Base-by-base conservation (phyloP, 192 early-diverging fungal species). In the Podila horticola region DNA sequence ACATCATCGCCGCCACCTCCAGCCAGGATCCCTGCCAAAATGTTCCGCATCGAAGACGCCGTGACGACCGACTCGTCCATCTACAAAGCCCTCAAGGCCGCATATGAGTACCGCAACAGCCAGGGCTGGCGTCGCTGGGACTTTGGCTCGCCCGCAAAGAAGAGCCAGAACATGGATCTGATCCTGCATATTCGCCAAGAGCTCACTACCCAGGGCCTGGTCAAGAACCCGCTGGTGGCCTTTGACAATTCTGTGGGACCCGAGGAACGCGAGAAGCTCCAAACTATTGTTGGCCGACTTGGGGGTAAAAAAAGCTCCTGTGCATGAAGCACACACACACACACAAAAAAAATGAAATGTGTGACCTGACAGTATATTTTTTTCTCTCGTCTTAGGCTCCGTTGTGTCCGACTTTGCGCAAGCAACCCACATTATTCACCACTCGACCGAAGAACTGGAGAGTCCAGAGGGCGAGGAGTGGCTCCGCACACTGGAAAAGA, bases 401-500 rank as follows among this genome's bases (percentile, higher is more conserved):
- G 36, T 82, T 22, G 69, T 66, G 17, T 49, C 83, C 13, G 55
- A 81, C 45, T 41, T 58, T 1, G 30, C 57, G 8, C 50, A 75
- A 13, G 84, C 87, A 34, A 84, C 87, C 5, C 89, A 90, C 70
- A 75, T 90, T 36, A 61, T 90, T 30, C 84, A 90, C 82, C 67
- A 82, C 22, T 72, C 67, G 2, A 62, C 79, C 36, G 82, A 82
- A 61, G 85, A 87, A 50, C 60, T 70, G 19, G 86, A 88, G 52
- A 79, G 74, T 50, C 64, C 74, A 5, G 89, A 90, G 33, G 77
- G 77, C 20, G 86, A 87, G 62, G 89, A 90, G 49, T 90, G 87
- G 87, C 85, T 86, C 66, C 77, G 89, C n/a, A 90, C 89, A 41
- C 58, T 90, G 61, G 89, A 90, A 72, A 90, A 88, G 65, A 81